phyloP scores from a whole-genome alignment of 202 grass and related monocot species.

The Panicum hallii region DNA sequence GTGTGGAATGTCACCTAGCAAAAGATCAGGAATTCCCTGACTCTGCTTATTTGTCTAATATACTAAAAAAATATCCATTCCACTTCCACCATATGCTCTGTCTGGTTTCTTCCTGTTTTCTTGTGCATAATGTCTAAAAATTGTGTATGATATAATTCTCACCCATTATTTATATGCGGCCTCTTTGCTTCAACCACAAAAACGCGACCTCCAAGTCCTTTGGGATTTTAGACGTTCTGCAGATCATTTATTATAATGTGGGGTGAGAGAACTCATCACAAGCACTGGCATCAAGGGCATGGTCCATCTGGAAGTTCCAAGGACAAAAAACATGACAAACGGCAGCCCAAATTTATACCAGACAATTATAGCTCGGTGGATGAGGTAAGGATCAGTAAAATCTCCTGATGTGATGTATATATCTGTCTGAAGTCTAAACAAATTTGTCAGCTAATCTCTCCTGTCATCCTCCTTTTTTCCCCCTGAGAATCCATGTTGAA shows the following conservation, averaged over 20 bases:
- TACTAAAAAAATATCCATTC: background rate
- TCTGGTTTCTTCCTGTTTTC: background rate
- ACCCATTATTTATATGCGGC: background rate
- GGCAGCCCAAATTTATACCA: conserved; percentile 64
- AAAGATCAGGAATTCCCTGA: background rate
- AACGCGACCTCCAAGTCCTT: background rate
- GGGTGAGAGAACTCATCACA: conserved; percentile 62
- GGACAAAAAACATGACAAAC: conserved; percentile 33
- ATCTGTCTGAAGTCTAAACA: conserved; percentile 6
- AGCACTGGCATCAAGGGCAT: conserved; percentile 55
- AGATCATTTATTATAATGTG: conserved; percentile 58
- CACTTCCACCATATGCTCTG: background rate
- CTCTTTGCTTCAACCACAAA: background rate
- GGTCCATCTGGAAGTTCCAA: conserved; percentile 53
- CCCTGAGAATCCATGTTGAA: background rate
- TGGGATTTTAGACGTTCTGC: background rate
- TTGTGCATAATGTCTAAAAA: background rate
- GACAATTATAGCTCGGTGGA: conserved; percentile 88
- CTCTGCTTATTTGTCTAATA: background rate
- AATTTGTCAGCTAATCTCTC: background rate
- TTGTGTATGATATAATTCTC: background rate
- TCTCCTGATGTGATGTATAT: background rate
- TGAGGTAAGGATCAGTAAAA: conserved; percentile 52
- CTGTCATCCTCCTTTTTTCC: background rate
- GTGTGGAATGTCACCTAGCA: too few relatives aligned